Percentiles rank a stretch among this genome's conserved stretches.
These are phyloP conservation scores for Austroboletus rostrupii DNA, from an alignment of 1,284 basidiomycete species.

Conservation along the genomic window DNA sequence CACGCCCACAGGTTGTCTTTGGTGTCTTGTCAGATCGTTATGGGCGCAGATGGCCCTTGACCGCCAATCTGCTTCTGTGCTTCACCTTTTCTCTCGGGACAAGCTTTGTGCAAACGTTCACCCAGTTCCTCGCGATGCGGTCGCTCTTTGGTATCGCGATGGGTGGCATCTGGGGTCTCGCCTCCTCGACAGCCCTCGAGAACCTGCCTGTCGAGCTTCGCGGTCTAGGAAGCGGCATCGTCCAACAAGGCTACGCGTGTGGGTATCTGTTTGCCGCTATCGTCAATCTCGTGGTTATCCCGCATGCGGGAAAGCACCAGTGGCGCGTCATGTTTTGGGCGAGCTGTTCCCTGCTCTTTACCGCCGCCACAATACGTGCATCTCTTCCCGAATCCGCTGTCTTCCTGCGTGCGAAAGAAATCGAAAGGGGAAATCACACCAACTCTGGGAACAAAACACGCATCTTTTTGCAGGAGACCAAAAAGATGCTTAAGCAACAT, in stretches of 20 bases:
- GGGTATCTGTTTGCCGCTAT: conserved; percentile 64
- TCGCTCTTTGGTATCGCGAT: conserved; percentile 84
- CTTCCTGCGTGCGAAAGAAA: conserved; percentile 62
- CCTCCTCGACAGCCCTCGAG: conserved; percentile 78
- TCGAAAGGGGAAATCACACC: conserved; percentile 38
- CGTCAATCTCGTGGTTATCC: conserved; percentile 73
- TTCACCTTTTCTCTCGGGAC: conserved; percentile 75
- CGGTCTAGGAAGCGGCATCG: conserved; percentile 83
- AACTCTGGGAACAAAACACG: conserved; percentile 54
- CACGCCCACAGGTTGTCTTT: conserved; percentile 56
- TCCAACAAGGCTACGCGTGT: conserved; percentile 80
- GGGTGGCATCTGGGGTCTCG: conserved; percentile 82
- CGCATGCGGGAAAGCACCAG: conserved; percentile 37
- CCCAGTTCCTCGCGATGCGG: conserved; percentile 67
- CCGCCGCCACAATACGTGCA: conserved; percentile 68
- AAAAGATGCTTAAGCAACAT: conserved; percentile 78
- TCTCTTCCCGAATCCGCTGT: conserved; percentile 79
- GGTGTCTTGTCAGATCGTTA: conserved; percentile 81
- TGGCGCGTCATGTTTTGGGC: conserved; percentile 73
- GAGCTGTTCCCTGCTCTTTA: conserved; percentile 69
- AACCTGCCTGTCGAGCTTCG: conserved; percentile 86
- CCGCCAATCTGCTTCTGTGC: conserved; percentile 72
- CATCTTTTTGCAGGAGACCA: conserved; percentile 69
- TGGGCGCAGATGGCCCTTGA: conserved; percentile 91
- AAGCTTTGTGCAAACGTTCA: conserved; percentile 65